These are phyloP conservation scores for Aspergillus phoenicis DNA, from an alignment of 2,329 filamentous ascomycete genomes.

Conservation along the genomic window DNA sequence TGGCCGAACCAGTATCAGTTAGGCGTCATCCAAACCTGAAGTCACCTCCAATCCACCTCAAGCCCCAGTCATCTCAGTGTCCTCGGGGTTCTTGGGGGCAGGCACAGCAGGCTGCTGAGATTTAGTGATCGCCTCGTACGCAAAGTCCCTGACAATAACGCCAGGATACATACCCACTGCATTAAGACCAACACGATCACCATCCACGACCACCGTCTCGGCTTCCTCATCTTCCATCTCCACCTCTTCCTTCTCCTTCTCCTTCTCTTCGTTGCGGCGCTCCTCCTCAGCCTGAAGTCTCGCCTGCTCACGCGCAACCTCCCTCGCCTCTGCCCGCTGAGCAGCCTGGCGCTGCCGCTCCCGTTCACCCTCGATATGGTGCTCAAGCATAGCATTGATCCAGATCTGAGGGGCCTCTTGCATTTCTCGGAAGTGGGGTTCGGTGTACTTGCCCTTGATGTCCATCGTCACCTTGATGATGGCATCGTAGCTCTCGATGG, in stretches of 20 bases:
- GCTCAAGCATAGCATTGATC: conserved; percentile 8
- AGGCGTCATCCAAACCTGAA: not conserved
- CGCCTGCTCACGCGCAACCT: not conserved
- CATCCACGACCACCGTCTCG: not conserved
- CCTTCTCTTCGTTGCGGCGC: not conserved
- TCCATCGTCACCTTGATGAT: conserved; percentile 19
- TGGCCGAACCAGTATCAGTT: no score
- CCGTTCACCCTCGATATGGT: not conserved
- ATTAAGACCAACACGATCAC: no score
- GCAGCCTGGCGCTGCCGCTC: not conserved
- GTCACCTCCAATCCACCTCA: not conserved
- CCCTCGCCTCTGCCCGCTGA: not conserved
- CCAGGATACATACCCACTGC: not conserved
- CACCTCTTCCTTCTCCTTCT: not conserved
- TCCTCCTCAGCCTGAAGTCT: not conserved
- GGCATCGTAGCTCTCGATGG: conserved; percentile 24
- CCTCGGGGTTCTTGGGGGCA: not conserved
- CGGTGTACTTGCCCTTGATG: conserved; percentile 21
- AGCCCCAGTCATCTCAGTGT: no score
- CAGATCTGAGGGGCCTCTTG: conserved; percentile 16
- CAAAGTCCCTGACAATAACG: not conserved
- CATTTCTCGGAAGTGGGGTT: conserved; percentile 15
- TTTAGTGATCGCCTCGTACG: not conserved
- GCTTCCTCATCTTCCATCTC: not conserved
- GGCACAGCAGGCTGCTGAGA: not conserved